phyloP scores from a whole-genome alignment of 2,329 filamentous ascomycete species.

The Colletotrichum tabaci region DNA sequence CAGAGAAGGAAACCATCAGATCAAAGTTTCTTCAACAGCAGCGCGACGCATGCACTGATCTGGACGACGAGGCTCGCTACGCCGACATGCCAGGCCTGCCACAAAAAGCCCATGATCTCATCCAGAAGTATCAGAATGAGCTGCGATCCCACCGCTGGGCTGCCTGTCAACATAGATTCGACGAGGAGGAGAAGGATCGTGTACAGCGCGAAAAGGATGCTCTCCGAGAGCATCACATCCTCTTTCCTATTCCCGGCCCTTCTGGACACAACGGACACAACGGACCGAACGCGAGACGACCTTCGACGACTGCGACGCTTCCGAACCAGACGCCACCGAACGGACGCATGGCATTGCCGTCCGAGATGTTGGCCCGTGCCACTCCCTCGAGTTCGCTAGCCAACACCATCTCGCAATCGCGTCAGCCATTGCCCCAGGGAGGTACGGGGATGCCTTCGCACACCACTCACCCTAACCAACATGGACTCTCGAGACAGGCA shows the following conservation, averaged over 20 bases:
- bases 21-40: conserved; percentile 15
- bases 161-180: conserved; percentile 16
- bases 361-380: neutral
- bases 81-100: conserved; percentile 5
- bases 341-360: neutral
- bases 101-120: conserved; percentile 13
- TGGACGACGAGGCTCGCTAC: conserved; percentile 26
- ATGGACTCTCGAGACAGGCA: neutral
- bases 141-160: conserved; percentile 29
- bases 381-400: neutral
- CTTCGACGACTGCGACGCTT: neutral
- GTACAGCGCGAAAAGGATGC: conserved; percentile 14
- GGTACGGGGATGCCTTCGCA: neutral
- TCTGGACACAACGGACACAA: neutral
- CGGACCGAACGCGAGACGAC: neutral
- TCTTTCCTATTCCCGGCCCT: conserved; percentile 13
- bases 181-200: conserved; percentile 1
- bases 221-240: conserved; percentile 27
- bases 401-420: neutral
- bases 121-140: conserved; percentile 29
- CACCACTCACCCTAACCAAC: conserved; percentile 9
- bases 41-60: conserved; percentile 24
- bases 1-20: conserved; percentile 21
- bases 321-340: neutral
- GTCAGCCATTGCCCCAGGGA: neutral